Evolutionary conservation across 2,329 filamentous ascomycete species (phyloP), one percentile per base, ranked within the genome.

Genomic region (Aspergillus sp.): DNA sequence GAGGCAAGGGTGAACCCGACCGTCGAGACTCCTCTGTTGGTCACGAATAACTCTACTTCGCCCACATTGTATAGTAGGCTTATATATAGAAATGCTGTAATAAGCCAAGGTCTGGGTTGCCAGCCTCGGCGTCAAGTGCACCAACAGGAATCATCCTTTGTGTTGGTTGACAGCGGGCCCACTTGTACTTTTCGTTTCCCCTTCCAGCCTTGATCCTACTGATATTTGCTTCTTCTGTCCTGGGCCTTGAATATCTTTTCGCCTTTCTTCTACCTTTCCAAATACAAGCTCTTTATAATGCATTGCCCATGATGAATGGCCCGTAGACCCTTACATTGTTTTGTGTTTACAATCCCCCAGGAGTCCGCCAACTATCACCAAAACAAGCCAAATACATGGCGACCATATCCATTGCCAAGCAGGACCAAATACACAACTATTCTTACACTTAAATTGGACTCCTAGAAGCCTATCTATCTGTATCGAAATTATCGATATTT

Each of bases 111-210:
- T 26, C 17, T 26, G 38, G 24, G 32, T 48, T n/a, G 30, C 15
- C 41, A 56, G 54, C 48, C 54, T 48, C 50, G 42, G 56, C 50
- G 56, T 41, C 50, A 54, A 54, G 24, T 26, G 56, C 26, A 41
- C 50, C 43, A 54, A 54, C 39, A 48, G 32, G 32, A 30, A 48
- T 34, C 32, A 43, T 17, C 15, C 24, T 36, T 8, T 36, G 34
- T n/a, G 36, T 39, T 5, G 38, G 24, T 41, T 48, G 45, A 50
- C 42, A 22, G 55, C 36, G 39, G 45, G 44, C 45, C 45, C 45
- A 45, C 38, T 22, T 38, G 47, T 38, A 49, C 43, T 39, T 22
- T 15, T 34, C 39, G 15, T 36, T 54, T 38, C 38, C 45, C 26
- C 45, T 53, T 26, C 18, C 24, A 38, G 42, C 49, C 15, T 38